Base-by-base conservation (phyloP, 345 rosid species). In the Populus davidiana region DNA sequence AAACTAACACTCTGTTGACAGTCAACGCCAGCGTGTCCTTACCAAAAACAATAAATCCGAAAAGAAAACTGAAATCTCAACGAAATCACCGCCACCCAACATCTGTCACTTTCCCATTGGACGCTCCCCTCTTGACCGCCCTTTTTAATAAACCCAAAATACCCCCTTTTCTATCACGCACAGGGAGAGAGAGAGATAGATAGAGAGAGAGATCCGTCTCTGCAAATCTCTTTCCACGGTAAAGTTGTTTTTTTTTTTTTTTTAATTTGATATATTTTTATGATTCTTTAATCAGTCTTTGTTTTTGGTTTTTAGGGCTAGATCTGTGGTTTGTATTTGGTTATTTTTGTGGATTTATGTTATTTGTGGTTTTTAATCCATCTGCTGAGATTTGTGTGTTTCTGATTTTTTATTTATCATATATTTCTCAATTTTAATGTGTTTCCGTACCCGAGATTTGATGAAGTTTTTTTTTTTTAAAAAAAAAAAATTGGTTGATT, bases 71-170 rank as follows among this genome's bases (percentile, higher is more conserved):
- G 23, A 23, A 10, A 63, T 31, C 16, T 74, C 75, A 74, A 69
- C 78, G 83, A 79, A 80, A 75, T 85, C 82, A 67, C 79, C 71
- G 76, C 69, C 80, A 33, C 31, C 25, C 68, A 67, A 25, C 81
- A 85, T 84, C 20, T 88, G 91, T 85, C 89, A 8, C 0, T 6
- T 18, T 71, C 0, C n/a, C 5, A 86, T 84, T 87, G 86, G 90
- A 44, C 84, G 83, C 67, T 16, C 6, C 7, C 72, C 68, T 17
- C 67, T 4, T 52, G 41, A 20, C 63, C 29, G 21, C 20, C 39
- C 67, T 23, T 59, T 72, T n/a, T 12, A 50, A n/a, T 12, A 41
- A 23, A 0, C 54, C 65, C 63, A 59, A 59, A 59, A 0, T 63
- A 76, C 73, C 31, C n/a, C 43, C 47, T 16, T 59, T 18, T 13